These are phyloP conservation scores for Lentithecium fluviatile DNA, from an alignment of 495 filamentous ascomycete genomes.

Conservation along the genomic window DNA sequence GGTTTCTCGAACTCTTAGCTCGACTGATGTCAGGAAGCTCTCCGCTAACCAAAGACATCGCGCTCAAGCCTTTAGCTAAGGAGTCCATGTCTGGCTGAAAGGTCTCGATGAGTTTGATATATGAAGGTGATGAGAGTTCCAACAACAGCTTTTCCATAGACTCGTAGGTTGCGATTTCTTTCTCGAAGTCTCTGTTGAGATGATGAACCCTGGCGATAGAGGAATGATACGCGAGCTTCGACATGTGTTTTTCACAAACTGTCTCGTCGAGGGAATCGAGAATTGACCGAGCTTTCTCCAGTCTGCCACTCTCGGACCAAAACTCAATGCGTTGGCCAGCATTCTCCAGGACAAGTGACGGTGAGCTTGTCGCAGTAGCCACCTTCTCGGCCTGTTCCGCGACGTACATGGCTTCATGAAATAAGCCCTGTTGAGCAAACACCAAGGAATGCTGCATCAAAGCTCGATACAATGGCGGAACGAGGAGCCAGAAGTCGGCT, in stretches of 20 bases:
- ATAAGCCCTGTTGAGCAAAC: conserved; percentile 79
- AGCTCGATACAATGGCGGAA: conserved; percentile 67
- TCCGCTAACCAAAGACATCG: neutral
- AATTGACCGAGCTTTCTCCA: conserved; percentile 55
- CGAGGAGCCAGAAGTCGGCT: conserved; percentile 77
- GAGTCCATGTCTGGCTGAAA: conserved; percentile 3
- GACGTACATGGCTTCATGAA: conserved; percentile 88
- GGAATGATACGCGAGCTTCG: conserved; percentile 11
- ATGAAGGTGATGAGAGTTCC: conserved; percentile 9
- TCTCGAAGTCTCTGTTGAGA: conserved; percentile 19
- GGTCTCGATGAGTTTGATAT: conserved; percentile 14
- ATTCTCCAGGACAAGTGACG: conserved; percentile 55
- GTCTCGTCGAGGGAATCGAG: conserved; percentile 2
- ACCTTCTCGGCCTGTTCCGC: conserved; percentile 80
- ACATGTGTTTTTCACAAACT: conserved; percentile 9
- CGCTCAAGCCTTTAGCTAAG: conserved; percentile 12
- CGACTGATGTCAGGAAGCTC: conserved; percentile 3
- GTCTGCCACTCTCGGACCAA: conserved; percentile 61
- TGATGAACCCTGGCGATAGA: conserved; percentile 17
- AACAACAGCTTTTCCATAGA: conserved; percentile 28
- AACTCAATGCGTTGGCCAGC: conserved; percentile 62
- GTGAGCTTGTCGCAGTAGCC: conserved; percentile 64
- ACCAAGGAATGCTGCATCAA: conserved; percentile 69
- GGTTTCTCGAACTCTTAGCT: conserved; percentile 12
- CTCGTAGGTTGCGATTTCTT: conserved; percentile 42